Percentiles rank a stretch among this genome's conserved stretches.
These are phyloP conservation scores for Thinopyrum elongatum DNA, from an alignment of 176 grass and related monocot genomes.

Conservation along the genomic window DNA sequence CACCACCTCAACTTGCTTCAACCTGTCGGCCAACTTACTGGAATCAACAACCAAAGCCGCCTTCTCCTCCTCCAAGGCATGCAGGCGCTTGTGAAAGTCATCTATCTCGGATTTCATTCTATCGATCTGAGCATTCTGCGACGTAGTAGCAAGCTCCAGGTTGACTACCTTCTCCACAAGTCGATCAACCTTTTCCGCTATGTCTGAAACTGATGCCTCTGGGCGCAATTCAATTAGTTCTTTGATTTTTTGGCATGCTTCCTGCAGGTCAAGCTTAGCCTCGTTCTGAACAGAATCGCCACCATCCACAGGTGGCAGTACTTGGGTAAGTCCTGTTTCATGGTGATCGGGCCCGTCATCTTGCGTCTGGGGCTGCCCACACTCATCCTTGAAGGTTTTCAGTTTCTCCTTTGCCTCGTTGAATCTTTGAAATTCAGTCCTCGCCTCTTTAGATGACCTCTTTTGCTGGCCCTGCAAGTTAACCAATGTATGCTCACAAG, in stretches of 20 bases:
- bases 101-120: slow-evolving; percentile 63
- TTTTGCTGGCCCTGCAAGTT: slow-evolving; percentile 63
- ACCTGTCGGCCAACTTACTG: slow-evolving; percentile 39
- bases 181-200: slow-evolving; percentile 61
- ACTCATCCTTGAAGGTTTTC: slow-evolving; percentile 55
- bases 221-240: slow-evolving; percentile 43
- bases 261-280: slow-evolving; percentile 44
- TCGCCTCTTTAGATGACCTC: slow-evolving; percentile 54
- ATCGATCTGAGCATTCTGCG: slow-evolving; percentile 58
- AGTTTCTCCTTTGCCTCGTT: slow-evolving; percentile 59
- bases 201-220: slow-evolving; percentile 48
- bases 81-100: slow-evolving; percentile 48
- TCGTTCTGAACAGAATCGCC: slow-evolving; percentile 34
- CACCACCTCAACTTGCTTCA: slow-evolving; percentile 52
- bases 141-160: slow-evolving; percentile 55
- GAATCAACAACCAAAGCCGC: slow-evolving; percentile 33
- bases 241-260: slow-evolving; percentile 54
- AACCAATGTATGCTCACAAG: slow-evolving; percentile 75
- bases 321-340: slow-evolving; percentile 15
- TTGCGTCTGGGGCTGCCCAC: slow-evolving; percentile 25
- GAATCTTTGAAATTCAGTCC: slow-evolving; percentile 52
- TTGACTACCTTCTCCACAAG: slow-evolving; percentile 60
- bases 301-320: not conserved
- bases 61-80: slow-evolving; percentile 49
- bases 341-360: slow-evolving; percentile 17